phyloP scores from a whole-genome alignment of 768 basidiomycete genomes.

The Nidula microcarpa region DNA sequence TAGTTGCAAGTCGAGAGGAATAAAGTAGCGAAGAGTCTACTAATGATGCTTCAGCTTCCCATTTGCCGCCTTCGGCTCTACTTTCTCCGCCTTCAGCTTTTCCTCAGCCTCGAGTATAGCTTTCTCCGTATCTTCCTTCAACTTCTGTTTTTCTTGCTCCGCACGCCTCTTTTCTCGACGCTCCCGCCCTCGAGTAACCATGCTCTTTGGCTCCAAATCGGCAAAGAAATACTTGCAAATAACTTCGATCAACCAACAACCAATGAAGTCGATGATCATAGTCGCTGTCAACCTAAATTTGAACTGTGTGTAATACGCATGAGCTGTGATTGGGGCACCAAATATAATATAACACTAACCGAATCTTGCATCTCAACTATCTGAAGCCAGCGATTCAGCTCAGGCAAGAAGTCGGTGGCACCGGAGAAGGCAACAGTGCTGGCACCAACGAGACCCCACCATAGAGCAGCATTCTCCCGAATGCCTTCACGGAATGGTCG shows the following conservation, averaged over 20 bases:
- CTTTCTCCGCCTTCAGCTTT: not conserved
- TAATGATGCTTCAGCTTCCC: too few species aligned
- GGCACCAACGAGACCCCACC: conserved; percentile 88
- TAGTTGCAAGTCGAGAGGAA: too few species aligned
- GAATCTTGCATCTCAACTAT: conserved; percentile 82
- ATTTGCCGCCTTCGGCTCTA: too few species aligned
- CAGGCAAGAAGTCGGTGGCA: conserved; percentile 91
- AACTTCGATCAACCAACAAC: conserved; percentile 83
- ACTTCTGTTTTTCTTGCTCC: conserved; percentile 9
- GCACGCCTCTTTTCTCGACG: conserved; percentile 61
- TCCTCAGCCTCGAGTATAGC: not conserved
- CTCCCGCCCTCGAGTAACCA: conserved; percentile 84
- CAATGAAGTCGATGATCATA: conserved; percentile 87
- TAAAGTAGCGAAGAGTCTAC: too few species aligned
- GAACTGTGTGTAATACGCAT: conserved; percentile 52
- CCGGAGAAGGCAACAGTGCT: conserved; percentile 90
- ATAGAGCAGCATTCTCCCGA: conserved; percentile 90
- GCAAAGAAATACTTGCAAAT: conserved; percentile 86
- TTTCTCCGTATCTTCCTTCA: not conserved
- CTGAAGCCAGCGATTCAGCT: conserved; percentile 95
- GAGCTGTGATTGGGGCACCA: not conserved
- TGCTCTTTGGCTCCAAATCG: conserved; percentile 76
- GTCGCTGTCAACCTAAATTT: conserved; percentile 68
- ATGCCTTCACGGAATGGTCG: conserved; percentile 99
- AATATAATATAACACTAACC: conserved; percentile 41